Percentiles rank a stretch among this genome's conserved stretches.
Conservation (phyloP, 345 rosid genomes). For the Turritis glabra region DNA sequence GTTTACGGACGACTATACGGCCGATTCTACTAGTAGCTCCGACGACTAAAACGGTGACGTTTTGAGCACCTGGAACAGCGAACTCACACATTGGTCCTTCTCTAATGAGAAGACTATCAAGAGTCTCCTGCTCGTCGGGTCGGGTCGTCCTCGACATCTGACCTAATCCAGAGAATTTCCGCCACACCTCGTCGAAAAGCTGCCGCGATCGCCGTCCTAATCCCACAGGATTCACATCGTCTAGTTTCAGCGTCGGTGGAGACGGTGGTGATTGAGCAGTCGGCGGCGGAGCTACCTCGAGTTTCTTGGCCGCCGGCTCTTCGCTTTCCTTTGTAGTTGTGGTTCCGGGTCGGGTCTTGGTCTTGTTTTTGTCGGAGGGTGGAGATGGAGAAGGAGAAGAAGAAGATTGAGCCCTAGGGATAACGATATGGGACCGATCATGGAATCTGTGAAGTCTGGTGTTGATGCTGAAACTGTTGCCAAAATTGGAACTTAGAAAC, state of each 20-base stretch:
- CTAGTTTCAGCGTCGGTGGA: conserved; percentile 56
- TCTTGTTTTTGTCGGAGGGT: conserved; percentile 31
- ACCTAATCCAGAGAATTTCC: conserved; percentile 92
- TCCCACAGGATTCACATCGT: conserved; percentile 89
- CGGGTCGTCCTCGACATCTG: conserved; percentile 88
- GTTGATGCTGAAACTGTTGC: conserved; percentile 37
- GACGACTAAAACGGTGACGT: conserved; percentile 85
- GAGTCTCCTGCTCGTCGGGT: conserved; percentile 60
- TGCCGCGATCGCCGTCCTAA: conserved; percentile 85
- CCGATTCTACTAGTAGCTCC: conserved; percentile 96
- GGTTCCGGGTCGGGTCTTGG: conserved; percentile 20
- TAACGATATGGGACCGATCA: conserved; percentile 35
- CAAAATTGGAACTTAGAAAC: conserved; percentile 40
- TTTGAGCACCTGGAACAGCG: conserved; percentile 90
- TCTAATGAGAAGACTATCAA: conserved; percentile 66
- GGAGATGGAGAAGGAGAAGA: conserved; percentile 33
- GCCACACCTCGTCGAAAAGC: conserved; percentile 92
- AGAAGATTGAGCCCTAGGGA: conserved; percentile 47
- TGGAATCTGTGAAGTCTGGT: conserved; percentile 27
- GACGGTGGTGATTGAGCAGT: conserved; percentile 12
- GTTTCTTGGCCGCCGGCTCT: conserved; percentile 24
- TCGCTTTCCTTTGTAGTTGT: conserved; percentile 32
- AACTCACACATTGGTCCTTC: conserved; percentile 99
- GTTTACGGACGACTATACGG: conserved; percentile 89
- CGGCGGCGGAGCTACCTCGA: conserved; percentile 23